Percentiles rank a stretch among this genome's conserved stretches.
Evolutionary conservation across 768 basidiomycete genomes (phyloP).

Genomic region (Sporobolomyces phaffii): DNA sequence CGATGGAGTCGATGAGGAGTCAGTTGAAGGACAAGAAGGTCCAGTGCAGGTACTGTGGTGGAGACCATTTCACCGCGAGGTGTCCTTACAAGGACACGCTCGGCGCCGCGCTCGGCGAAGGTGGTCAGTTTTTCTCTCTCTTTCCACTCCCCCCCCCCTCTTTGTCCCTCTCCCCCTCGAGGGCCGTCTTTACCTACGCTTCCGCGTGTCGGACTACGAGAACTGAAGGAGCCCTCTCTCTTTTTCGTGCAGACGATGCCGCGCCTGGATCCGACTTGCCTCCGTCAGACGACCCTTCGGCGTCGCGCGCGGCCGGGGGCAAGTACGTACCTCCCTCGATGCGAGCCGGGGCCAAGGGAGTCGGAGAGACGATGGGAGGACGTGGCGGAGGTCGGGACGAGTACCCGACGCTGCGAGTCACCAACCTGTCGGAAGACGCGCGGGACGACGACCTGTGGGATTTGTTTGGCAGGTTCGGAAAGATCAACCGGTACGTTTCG

Average conservation of each 20-base stretch:
- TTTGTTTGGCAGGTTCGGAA: conserved; percentile 75
- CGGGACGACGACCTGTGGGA: conserved; percentile 89
- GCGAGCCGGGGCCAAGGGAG: conserved; percentile 59
- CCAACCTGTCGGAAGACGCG: conserved; percentile 92
- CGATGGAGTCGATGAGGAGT: conserved; percentile 51
- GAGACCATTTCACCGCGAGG: conserved; percentile 94
- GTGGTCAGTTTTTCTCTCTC: conserved; percentile 43
- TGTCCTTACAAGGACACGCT: conserved; percentile 97
- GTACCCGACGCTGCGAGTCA: conserved; percentile 90
- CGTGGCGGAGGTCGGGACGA: conserved; percentile 65
- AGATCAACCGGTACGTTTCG: conserved; percentile 36
- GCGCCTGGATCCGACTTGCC: conserved; percentile 9
- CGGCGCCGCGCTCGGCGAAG: conserved; percentile 58
- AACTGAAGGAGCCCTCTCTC: too few relatives aligned
- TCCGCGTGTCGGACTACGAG: too few relatives aligned
- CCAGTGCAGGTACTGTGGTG: conserved; percentile 86
- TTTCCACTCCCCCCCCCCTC: neutral
- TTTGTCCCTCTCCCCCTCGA: conserved; percentile 4
- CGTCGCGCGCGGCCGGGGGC: conserved; percentile 53
- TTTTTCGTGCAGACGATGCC: neutral
- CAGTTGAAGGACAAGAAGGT: conserved; percentile 65
- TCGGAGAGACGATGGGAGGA: conserved; percentile 72
- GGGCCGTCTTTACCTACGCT: too few relatives aligned
- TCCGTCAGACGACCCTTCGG: conserved; percentile 31
- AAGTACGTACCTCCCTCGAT: conserved; percentile 94